Evolutionary conservation across 768 basidiomycete genomes (phyloP).

Genomic region (Dentipellis fragilis): DNA sequence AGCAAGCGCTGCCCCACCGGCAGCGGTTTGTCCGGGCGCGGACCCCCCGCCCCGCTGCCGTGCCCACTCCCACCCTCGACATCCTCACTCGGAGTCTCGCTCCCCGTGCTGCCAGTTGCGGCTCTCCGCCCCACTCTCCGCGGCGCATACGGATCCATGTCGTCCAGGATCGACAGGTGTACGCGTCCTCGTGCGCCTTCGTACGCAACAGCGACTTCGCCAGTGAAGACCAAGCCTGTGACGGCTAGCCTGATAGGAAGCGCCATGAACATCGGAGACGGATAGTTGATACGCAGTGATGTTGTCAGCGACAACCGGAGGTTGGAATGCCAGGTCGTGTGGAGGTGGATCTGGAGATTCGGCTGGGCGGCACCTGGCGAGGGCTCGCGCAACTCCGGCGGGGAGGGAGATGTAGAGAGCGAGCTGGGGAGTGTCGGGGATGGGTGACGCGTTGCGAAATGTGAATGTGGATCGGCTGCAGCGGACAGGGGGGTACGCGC

Average conservation of each 20-base stretch:
- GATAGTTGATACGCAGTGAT: slow-evolving; percentile 93
- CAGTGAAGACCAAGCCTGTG: slow-evolving; percentile 77
- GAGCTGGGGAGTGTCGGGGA: neutral
- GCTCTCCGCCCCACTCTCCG: slow-evolving; percentile 27
- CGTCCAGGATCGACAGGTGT: slow-evolving; percentile 84
- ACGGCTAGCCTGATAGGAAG: slow-evolving; percentile 92
- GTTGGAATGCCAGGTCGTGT: slow-evolving; percentile 79
- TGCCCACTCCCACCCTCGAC: slow-evolving; percentile 11
- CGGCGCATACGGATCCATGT: slow-evolving; percentile 77
- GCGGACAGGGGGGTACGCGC: slow-evolving; percentile 23
- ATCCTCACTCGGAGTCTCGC: slow-evolving; percentile 53
- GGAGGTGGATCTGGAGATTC: slow-evolving; percentile 84
- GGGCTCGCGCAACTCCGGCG: slow-evolving; percentile 7
- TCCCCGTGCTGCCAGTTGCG: slow-evolving; percentile 38
- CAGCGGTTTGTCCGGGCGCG: slow-evolving; percentile 50
- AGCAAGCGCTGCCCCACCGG: slow-evolving; percentile 78
- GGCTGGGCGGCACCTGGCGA: slow-evolving; percentile 26
- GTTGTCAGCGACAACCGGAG: slow-evolving; percentile 85
- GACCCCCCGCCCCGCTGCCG: slow-evolving; percentile 20
- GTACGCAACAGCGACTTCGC: slow-evolving; percentile 86
- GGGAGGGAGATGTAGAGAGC: slow-evolving; percentile 2
- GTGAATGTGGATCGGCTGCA: slow-evolving; percentile 27
- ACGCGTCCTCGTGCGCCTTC: slow-evolving; percentile 74
- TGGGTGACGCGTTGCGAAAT: slow-evolving; percentile 4
- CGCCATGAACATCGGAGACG: slow-evolving; percentile 93